A percentile compares a stretch with the other conserved stretches of the same genome.
Conservation (phyloP, 2,329 filamentous ascomycete genomes). For the Colletotrichum sp. region DNA sequence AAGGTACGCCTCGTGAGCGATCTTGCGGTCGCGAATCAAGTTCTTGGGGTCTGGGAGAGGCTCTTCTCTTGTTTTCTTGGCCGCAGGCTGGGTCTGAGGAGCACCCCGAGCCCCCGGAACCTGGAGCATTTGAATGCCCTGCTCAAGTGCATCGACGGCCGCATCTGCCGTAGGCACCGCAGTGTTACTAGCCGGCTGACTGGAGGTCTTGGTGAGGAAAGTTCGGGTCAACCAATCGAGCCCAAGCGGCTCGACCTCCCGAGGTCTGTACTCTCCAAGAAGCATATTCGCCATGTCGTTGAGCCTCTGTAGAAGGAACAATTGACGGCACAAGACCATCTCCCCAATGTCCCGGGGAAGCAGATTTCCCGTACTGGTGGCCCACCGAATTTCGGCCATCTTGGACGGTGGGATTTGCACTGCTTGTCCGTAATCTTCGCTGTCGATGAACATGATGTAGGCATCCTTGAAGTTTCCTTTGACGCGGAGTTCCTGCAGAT, state of each 20-base stretch:
- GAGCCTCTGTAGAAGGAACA: conserved; percentile 38
- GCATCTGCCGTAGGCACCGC: conserved; percentile 30
- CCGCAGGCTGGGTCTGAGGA: not conserved
- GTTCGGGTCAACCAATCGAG: not conserved
- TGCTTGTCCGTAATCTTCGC: conserved; percentile 40
- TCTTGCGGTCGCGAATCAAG: conserved; percentile 37
- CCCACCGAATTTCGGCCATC: conserved; percentile 25
- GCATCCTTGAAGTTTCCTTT: conserved; percentile 29
- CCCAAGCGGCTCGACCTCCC: too few species aligned
- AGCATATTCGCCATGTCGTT: conserved; percentile 48
- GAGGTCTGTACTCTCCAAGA: too few species aligned
- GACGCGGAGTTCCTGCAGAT: conserved; percentile 34
- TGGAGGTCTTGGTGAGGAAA: not conserved
- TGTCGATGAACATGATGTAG: conserved; percentile 34
- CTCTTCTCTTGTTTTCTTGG: conserved; percentile 23
- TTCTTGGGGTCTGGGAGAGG: conserved; percentile 35
- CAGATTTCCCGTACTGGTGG: conserved; percentile 25
- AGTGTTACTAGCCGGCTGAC: conserved; percentile 28
- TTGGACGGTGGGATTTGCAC: conserved; percentile 26
- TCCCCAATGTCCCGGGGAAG: conserved; percentile 34
- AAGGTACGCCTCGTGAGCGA: conserved; percentile 37
- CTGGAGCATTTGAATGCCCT: conserved; percentile 28
- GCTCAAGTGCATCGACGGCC: conserved; percentile 28
- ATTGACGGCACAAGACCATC: conserved; percentile 45
- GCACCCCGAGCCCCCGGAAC: too few species aligned